Evolutionary conservation across 495 filamentous ascomycete species (phyloP).

Genomic region (Viridothelium virens): DNA sequence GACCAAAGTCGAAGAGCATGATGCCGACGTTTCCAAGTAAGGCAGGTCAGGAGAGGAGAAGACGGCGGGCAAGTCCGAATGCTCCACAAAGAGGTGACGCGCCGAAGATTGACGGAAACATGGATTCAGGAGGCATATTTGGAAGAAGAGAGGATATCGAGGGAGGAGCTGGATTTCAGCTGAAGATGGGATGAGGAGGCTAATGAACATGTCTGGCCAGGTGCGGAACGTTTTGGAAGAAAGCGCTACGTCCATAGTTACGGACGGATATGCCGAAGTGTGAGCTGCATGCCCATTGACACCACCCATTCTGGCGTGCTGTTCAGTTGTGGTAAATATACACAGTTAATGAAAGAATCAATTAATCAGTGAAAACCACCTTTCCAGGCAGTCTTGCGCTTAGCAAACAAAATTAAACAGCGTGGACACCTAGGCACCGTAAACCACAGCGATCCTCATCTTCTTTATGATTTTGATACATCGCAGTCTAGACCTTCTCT

Average conservation of each 20-base stretch:
- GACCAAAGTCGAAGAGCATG: constrained; percentile 70
- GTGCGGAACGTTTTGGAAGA: too few relatives aligned
- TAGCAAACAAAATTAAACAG: not conserved
- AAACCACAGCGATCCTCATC: too few relatives aligned
- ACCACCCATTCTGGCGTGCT: too few relatives aligned
- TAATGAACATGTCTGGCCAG: not conserved
- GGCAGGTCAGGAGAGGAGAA: constrained; percentile 80
- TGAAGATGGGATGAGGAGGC: constrained; percentile 50
- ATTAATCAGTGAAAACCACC: too few relatives aligned
- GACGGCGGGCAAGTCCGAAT: constrained; percentile 66
- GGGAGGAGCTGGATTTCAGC: constrained; percentile 69
- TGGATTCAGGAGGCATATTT: constrained; percentile 78
- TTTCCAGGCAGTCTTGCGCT: not conserved
- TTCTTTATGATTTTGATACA: too few relatives aligned
- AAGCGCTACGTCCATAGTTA: not conserved
- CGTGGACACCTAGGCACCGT: too few relatives aligned
- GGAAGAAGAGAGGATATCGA: constrained; percentile 64
- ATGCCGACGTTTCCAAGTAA: constrained; percentile 73
- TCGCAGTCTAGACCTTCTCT: not conserved
- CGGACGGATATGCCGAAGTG: not conserved
- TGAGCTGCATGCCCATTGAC: not conserved
- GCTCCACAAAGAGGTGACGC: constrained; percentile 78
- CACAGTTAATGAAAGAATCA: too few relatives aligned
- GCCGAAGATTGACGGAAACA: constrained; percentile 52
- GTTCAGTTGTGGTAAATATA: too few relatives aligned